These are phyloP conservation scores for Eucalyptus tenuipes DNA, from an alignment of 345 rosid genomes.

Conservation along the genomic window DNA sequence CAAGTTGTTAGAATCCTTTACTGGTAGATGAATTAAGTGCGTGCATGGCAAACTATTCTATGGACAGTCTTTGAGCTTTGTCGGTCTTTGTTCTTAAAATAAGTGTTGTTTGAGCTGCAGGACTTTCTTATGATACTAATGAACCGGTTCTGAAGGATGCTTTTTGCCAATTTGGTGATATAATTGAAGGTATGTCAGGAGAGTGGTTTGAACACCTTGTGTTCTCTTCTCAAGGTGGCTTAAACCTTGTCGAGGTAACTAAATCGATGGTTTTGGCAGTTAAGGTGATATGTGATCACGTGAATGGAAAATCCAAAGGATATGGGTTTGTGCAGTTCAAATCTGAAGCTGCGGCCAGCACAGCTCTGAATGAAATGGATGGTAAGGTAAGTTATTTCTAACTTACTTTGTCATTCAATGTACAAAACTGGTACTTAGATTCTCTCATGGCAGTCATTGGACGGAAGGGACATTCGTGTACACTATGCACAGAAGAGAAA, in stretches of 20 bases:
- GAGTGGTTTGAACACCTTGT: neutral
- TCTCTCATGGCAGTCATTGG: slow-evolving; percentile 28
- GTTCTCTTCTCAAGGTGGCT: neutral
- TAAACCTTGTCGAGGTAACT: neutral
- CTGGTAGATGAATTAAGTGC: neutral
- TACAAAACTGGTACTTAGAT: neutral
- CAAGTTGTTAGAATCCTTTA: neutral
- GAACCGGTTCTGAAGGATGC: slow-evolving; percentile 46
- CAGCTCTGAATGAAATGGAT: slow-evolving; percentile 51
- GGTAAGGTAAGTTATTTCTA: slow-evolving; percentile 23
- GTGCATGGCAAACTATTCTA: neutral
- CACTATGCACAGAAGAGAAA: slow-evolving; percentile 31
- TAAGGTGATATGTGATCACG: slow-evolving; percentile 53
- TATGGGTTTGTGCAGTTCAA: slow-evolving; percentile 56
- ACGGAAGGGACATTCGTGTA: slow-evolving; percentile 53
- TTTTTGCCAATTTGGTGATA: slow-evolving; percentile 36
- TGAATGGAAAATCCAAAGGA: slow-evolving; percentile 58
- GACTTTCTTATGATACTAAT: slow-evolving; percentile 61
- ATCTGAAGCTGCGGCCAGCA: slow-evolving; percentile 44
- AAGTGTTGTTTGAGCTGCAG: slow-evolving; percentile 7
- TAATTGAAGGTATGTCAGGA: slow-evolving; percentile 24
- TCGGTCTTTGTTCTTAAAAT: neutral
- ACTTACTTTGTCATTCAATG: neutral
- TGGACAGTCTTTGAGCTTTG: neutral
- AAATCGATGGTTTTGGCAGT: slow-evolving; percentile 8